phyloP scores from a whole-genome alignment of 169 alveolate genomes.

The Eimeria acervulina region DNA sequence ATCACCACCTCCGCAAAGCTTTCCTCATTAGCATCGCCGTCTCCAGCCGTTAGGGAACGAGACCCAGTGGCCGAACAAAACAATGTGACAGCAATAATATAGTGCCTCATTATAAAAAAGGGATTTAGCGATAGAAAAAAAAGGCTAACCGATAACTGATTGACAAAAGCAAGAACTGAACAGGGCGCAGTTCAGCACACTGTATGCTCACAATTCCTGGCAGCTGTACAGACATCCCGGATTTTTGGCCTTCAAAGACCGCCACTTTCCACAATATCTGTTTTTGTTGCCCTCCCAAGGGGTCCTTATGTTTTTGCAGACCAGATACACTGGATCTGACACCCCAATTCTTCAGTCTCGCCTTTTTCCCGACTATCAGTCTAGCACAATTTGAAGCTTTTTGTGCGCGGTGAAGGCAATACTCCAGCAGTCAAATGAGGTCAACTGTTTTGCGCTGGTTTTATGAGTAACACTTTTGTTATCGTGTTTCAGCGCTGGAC shows the following conservation, averaged over 20 bases:
- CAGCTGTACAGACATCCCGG: constrained; percentile 70
- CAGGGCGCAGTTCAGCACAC: background rate
- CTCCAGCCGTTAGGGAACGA: constrained; percentile 61
- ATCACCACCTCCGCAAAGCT: constrained; percentile 15
- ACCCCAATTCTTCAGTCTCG: background rate
- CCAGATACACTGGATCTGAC: background rate
- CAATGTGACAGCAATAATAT: constrained; percentile 43
- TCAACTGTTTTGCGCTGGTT: background rate
- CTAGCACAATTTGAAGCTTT: background rate
- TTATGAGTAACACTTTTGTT: background rate
- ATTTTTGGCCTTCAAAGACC: background rate
- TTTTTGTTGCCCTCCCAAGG: background rate
- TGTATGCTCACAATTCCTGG: constrained; percentile 21
- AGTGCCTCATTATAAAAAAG: constrained; percentile 38
- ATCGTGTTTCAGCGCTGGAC: background rate
- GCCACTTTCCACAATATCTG: background rate
- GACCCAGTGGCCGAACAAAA: constrained; percentile 76
- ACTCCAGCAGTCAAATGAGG: background rate
- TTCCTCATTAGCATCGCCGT: constrained; percentile 25
- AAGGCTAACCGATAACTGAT: constrained; percentile 23
- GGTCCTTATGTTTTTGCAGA: background rate
- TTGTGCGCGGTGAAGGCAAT: background rate
- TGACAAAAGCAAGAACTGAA: constrained; percentile 29
- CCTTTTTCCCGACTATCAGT: background rate
- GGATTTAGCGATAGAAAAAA: constrained; percentile 59